Evolutionary conservation across 352 stramenopile genomes (phyloP), one percentile per base, ranked within the genome.

Genomic region (Phytopythium montanum): DNA sequence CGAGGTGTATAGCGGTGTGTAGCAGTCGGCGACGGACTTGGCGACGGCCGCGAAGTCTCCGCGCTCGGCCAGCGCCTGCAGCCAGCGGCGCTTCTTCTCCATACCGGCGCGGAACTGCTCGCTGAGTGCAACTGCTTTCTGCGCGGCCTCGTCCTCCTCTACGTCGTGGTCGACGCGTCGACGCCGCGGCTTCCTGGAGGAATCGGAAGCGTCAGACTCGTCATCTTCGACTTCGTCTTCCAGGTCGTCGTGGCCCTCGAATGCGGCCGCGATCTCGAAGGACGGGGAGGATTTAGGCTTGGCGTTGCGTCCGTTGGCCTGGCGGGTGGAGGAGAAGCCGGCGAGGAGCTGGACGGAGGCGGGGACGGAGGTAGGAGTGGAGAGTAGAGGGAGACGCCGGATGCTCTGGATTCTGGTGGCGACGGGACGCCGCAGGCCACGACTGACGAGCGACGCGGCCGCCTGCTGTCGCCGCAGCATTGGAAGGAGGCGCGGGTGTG

Each of bases 21-120:
- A 90, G 60, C 78, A 88, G 49, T 90, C 80, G 26, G 60, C 64
- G 16, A 88, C 76, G 46, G 64, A 66, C 52, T 85, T 78, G 41
- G 88, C 51, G 28, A 90, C 21, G 39, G 64, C 58, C 10, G 61
- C 60, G 38, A 70, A 81, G 29, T 73, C 57, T 23, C 73, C 65
- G 52, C 73, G 57, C 23, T 70, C 53, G 2, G 64, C 72, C 44
- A 88, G 74, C 48, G 61, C 60, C 59, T 76, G 69, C 75, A 90
- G 82, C 77, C 77, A 90, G 56, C 65, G 51, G 59, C 73, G 81
- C 62, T 90, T 90, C 58, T 81, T 78, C 53, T 84, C 77, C 76
- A 90, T 76, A 5, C 67, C 80, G n/a, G 61, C 55, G 12, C 74
- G 65, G 25, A 90, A 80, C 38, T 77, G 73, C 57, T 74, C 55